Evolutionary conservation across 768 basidiomycete genomes (phyloP).

Genomic region (Artomyces pyxidatus): DNA sequence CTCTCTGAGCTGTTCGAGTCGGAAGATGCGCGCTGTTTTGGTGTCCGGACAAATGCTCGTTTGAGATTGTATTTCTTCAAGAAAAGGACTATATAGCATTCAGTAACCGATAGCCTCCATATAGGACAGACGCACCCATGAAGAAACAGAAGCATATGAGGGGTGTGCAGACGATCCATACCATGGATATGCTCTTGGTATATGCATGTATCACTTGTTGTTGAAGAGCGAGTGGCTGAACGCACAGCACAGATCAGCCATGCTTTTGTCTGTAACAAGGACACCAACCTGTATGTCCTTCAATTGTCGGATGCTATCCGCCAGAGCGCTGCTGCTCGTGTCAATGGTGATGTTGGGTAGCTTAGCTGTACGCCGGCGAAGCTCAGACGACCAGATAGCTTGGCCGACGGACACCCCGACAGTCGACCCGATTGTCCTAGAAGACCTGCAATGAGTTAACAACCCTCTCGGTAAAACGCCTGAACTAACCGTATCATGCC

Average conservation of each 20-base stretch:
- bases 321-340: constrained; percentile 7
- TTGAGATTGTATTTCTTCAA: constrained; percentile 53
- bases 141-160: constrained; percentile 46
- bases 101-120: background rate
- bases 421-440: constrained; percentile 18
- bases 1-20: background rate
- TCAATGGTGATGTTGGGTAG: background rate
- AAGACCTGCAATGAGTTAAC: background rate
- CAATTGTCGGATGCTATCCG: background rate
- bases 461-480: background rate
- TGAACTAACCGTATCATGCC: constrained; percentile 24
- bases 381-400: constrained; percentile 17
- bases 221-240: constrained; percentile 44
- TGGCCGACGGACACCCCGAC: constrained; percentile 22
- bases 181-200: constrained; percentile 48
- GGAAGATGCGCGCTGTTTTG: background rate
- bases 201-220: constrained; percentile 51
- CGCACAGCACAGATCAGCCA: too few relatives aligned
- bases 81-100: constrained; percentile 37
- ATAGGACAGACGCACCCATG: constrained; percentile 20
- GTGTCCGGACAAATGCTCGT: constrained; percentile 34
- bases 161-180: constrained; percentile 62
- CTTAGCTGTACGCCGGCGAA: background rate
- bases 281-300: background rate
- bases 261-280: too few relatives aligned